phyloP scores from a whole-genome alignment of 306 rosid species.

The Alnus rubra region DNA sequence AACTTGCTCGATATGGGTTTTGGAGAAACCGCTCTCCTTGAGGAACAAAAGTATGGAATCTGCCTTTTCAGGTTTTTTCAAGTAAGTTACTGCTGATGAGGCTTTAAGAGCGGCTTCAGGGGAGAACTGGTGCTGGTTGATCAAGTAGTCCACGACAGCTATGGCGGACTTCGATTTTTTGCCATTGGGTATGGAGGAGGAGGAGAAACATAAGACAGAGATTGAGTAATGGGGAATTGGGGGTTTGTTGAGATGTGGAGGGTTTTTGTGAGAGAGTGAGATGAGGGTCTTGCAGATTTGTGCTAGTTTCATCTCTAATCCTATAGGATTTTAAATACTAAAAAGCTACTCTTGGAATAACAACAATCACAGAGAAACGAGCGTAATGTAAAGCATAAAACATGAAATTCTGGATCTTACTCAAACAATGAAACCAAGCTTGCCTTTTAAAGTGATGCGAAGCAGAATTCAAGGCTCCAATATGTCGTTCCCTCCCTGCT shows the following conservation, averaged over 20 bases:
- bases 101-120: constrained; percentile 30
- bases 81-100: constrained; percentile 4
- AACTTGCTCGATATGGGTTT: constrained; percentile 33
- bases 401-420: background rate
- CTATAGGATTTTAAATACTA: background rate
- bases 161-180: constrained; percentile 6
- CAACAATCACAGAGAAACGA: background rate
- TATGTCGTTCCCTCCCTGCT: background rate
- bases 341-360: background rate
- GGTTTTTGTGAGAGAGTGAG: constrained; percentile 9
- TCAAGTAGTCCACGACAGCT: constrained; percentile 22
- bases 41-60: constrained; percentile 30
- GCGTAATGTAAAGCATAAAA: background rate
- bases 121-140: constrained; percentile 36
- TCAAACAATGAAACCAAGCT: background rate
- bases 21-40: constrained; percentile 29
- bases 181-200: constrained; percentile 1
- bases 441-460: background rate
- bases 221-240: constrained; percentile 12
- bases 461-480: background rate
- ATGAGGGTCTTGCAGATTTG: background rate
- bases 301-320: constrained; percentile 1
- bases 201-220: constrained; percentile 23
- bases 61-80: constrained; percentile 20
- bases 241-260: background rate